Conservation (phyloP, 768 basidiomycete genomes). For the Leccinum barrowsii region DNA sequence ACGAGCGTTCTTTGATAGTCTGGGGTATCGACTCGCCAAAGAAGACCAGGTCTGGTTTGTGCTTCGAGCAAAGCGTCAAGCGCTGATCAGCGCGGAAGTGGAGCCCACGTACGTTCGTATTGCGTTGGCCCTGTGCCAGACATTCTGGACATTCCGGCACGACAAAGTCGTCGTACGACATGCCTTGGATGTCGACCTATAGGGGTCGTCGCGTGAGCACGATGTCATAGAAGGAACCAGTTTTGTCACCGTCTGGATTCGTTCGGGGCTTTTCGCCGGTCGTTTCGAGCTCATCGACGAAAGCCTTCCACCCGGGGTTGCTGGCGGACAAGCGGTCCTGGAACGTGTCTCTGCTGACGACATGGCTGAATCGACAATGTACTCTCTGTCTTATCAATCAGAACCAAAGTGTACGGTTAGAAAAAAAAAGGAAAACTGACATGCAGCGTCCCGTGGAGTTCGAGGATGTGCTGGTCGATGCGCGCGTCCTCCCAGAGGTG, state of each 20-base stretch:
- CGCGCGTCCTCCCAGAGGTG: conserved; percentile 39
- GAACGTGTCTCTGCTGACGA: conserved; percentile 61
- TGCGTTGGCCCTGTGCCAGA: conserved; percentile 49
- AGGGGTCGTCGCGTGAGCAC: not conserved
- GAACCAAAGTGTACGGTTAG: not conserved
- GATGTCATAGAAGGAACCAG: not conserved
- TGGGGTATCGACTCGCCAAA: conserved; percentile 86
- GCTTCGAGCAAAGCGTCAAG: conserved; percentile 35
- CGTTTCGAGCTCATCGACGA: conserved; percentile 58
- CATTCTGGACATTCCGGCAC: conserved; percentile 79
- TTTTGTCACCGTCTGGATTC: conserved; percentile 83
- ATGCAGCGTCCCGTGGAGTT: conserved; percentile 87
- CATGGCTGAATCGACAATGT: conserved; percentile 71
- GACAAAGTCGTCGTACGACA: conserved; percentile 71
- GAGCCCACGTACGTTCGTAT: conserved; percentile 53
- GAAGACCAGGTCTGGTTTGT: conserved; percentile 82
- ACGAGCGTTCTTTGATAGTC: conserved; percentile 69
- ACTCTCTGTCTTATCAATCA: conserved; percentile 46
- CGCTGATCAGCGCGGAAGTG: not conserved
- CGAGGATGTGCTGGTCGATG: conserved; percentile 52
- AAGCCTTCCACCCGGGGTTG: conserved; percentile 79
- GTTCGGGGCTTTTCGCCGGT: conserved; percentile 63
- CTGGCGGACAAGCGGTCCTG: conserved; percentile 67
- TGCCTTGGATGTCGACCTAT: conserved; percentile 78
- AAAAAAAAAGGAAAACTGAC: conserved; percentile 36